These are phyloP conservation scores for Termitomyces sp. DNA, from an alignment of 768 basidiomycete genomes.

Conservation along the genomic window DNA sequence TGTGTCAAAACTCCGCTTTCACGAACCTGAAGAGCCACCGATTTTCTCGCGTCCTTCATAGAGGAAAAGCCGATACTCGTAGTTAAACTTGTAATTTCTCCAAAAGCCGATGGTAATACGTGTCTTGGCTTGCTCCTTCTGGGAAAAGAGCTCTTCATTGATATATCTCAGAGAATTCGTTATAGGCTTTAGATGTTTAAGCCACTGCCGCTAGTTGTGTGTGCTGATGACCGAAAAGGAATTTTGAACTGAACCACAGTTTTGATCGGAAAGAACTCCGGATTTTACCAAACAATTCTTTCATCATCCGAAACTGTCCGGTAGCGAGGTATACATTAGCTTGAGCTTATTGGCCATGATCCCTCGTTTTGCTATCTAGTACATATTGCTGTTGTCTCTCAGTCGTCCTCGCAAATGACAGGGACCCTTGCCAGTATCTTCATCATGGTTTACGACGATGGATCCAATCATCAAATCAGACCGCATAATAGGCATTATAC, in stretches of 20 bases:
- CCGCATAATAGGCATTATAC: slow-evolving; percentile 29
- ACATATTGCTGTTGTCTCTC: not conserved
- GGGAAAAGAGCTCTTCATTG: not conserved
- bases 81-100: not conserved
- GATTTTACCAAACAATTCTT: not conserved
- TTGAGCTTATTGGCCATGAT: not conserved
- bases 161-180: not conserved
- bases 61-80: not conserved
- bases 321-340: not conserved
- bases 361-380: not conserved
- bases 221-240: not conserved
- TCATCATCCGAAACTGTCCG: too few species aligned
- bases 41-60: not conserved
- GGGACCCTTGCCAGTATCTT: not conserved
- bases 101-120: not conserved
- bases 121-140: not conserved
- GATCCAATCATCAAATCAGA: too few species aligned
- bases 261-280: not conserved
- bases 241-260: not conserved
- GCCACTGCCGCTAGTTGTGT: not conserved
- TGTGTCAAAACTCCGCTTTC: not conserved
- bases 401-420: not conserved
- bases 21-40: not conserved
- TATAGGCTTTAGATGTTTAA: not conserved
- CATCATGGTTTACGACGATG: too few species aligned